These are phyloP conservation scores for Trametes elegans DNA, from an alignment of 768 basidiomycete genomes.

Conservation along the genomic window DNA sequence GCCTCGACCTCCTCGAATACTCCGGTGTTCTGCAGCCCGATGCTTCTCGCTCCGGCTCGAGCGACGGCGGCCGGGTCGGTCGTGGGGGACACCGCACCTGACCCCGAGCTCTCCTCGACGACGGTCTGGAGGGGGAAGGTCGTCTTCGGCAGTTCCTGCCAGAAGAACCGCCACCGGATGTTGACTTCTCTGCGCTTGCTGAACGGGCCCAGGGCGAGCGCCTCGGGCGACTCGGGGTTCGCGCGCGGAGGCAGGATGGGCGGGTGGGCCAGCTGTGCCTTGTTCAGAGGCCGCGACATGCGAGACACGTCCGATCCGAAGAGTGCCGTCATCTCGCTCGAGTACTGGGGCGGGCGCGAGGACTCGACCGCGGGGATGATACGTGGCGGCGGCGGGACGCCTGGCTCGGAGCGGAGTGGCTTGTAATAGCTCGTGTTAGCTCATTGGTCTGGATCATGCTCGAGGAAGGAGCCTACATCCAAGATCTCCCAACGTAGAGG, in stretches of 20 bases:
- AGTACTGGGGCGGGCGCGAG: slow-evolving; percentile 64
- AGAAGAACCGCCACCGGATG: slow-evolving; percentile 65
- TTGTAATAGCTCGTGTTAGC: slow-evolving; percentile 28
- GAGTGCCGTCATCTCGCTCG: slow-evolving; percentile 59
- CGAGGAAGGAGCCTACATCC: slow-evolving; percentile 42
- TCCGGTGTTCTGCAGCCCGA: slow-evolving; percentile 43
- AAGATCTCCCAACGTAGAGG: slow-evolving; percentile 67
- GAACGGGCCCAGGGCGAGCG: slow-evolving; percentile 56
- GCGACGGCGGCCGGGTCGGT: slow-evolving; percentile 18
- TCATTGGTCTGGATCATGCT: background rate
- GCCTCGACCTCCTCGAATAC: slow-evolving; percentile 46
- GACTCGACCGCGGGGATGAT: slow-evolving; percentile 52
- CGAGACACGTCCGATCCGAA: slow-evolving; percentile 52
- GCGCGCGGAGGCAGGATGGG: slow-evolving; percentile 57
- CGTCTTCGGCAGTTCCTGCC: slow-evolving; percentile 50
- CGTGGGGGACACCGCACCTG: background rate
- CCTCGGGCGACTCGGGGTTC: slow-evolving; percentile 56
- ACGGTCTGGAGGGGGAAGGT: slow-evolving; percentile 57
- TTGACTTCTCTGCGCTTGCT: slow-evolving; percentile 77
- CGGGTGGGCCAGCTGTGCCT: slow-evolving; percentile 44
- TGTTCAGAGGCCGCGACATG: slow-evolving; percentile 43
- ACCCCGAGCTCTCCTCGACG: slow-evolving; percentile 17
- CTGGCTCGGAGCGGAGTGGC: slow-evolving; percentile 55
- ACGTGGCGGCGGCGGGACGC: slow-evolving; percentile 37
- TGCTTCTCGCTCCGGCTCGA: slow-evolving; percentile 31